Conservation (phyloP, 495 filamentous ascomycete genomes). For the Copromyces sp. region DNA sequence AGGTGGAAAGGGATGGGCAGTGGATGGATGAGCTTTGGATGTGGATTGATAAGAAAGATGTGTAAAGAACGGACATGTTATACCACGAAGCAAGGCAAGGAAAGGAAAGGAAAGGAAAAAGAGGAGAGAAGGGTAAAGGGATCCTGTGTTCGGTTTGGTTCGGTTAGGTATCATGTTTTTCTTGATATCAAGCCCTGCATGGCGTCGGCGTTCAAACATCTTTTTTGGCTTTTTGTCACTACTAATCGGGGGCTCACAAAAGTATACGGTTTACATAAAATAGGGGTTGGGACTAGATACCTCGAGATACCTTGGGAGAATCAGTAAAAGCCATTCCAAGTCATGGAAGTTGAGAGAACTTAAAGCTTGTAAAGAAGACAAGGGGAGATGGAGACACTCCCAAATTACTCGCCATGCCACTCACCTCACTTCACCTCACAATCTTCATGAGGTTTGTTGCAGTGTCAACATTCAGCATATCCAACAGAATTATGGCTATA, state of each 20-base stretch:
- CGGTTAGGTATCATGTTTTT: neutral
- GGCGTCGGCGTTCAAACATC: conserved; percentile 4
- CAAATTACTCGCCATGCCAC: neutral
- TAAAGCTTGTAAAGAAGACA: neutral
- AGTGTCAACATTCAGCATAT: neutral
- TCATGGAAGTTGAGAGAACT: neutral
- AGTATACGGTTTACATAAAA: neutral
- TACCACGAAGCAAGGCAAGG: neutral
- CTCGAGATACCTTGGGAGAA: neutral
- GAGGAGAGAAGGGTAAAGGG: neutral
- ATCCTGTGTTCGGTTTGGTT: neutral
- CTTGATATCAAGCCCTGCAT: conserved; percentile 4
- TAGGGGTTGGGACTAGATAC: neutral
- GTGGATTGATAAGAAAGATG: neutral
- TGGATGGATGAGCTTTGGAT: neutral
- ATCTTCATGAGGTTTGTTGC: neutral
- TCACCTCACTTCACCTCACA: neutral
- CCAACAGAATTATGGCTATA: neutral
- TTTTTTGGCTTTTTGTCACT: neutral
- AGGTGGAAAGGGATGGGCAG: neutral
- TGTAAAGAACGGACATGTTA: neutral
- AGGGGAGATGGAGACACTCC: neutral
- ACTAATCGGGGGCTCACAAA: conserved; percentile 1
- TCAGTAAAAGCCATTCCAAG: neutral
- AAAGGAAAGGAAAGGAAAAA: neutral